Conservation (phyloP, 2,329 filamentous ascomycete species). For the Grosmannia serpens region DNA sequence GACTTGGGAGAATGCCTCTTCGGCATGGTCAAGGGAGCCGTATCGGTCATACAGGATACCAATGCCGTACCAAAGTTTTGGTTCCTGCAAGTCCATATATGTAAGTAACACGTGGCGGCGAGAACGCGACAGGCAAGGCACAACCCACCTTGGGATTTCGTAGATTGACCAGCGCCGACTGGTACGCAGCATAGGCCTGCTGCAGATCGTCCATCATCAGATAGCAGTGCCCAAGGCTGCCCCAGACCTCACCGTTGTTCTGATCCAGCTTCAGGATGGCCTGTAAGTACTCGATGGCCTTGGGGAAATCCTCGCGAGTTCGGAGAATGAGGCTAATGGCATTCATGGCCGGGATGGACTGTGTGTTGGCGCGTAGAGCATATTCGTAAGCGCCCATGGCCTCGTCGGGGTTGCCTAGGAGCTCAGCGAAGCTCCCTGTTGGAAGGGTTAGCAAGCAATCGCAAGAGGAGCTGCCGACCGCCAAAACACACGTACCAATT, state of each 20-base stretch:
- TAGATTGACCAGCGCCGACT: slow-evolving; percentile 86
- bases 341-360: slow-evolving; percentile 85
- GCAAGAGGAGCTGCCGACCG: neutral
- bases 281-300: slow-evolving; percentile 86
- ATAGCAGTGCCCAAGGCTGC: slow-evolving; percentile 93
- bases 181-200: slow-evolving; percentile 92
- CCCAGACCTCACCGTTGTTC: slow-evolving; percentile 91
- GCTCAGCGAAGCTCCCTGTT: slow-evolving; percentile 71
- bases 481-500: slow-evolving; percentile 55
- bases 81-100: slow-evolving; percentile 43
- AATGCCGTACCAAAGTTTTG: slow-evolving; percentile 97
- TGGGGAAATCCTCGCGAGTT: slow-evolving; percentile 84
- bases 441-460: slow-evolving; percentile 19
- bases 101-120: too few species aligned
- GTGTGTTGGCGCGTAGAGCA: slow-evolving; percentile 75
- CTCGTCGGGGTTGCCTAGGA: slow-evolving; percentile 79
- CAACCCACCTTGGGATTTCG: slow-evolving; percentile 73
- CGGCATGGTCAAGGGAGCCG: slow-evolving; percentile 89
- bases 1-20: slow-evolving; percentile 95
- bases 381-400: slow-evolving; percentile 86
- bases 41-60: slow-evolving; percentile 96
- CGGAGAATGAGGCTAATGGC: slow-evolving; percentile 86
- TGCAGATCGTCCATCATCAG: slow-evolving; percentile 98
- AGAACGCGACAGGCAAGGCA: neutral
- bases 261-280: slow-evolving; percentile 82